Base-by-base conservation (phyloP, 2,329 filamentous ascomycete species). In the Helminthosporium solani region DNA sequence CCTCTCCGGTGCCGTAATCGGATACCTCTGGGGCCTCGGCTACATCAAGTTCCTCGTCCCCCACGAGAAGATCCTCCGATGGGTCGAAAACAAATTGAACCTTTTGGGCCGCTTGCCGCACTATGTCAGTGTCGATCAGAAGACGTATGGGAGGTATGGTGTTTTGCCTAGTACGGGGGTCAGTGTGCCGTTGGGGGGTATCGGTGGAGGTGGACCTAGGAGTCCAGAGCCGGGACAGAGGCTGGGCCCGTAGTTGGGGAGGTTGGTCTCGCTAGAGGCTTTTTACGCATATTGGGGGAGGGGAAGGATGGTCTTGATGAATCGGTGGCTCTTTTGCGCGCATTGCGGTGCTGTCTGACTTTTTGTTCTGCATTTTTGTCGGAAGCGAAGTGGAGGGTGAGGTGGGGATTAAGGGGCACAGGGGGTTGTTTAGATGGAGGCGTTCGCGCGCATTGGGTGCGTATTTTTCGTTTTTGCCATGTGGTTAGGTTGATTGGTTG, bases 41-140 rank as follows among this genome's bases (percentile, higher is more conserved):
- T 95, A 91, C 66, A 82, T 97, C 59, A 91, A 90, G 68, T 86
- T 95, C 63, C 79, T 97, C 33, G 88, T 90, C 14, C 94, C 94
- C 18, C 91, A 90, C 2, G 94, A 97, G 72, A 88, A 87, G 80
- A 81, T 87, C 21, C 76, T 97, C 45, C 81, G 90, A 54, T 97
- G 87, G 84, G 79, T 96, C 44, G 94, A 99, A 73, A 83, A 82
- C 15, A 95, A 92, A 67, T 74, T 97, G 49, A 94, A 95, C 63
- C 78, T 97, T 8, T 77, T 96, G 18, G 88, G 84, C 16, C 80
- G 90, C 48, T 73, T 97, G 20, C 92, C 92, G 35, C 89, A 95
- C 71, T 97, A 96, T 63, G 87, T 97, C 38, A 95, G 88, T 46
- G 85, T 96, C 14, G 92, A 97, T 64, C 91, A 96, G 71, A 96